Percentiles rank a stretch among this genome's conserved stretches.
phyloP scores from a whole-genome alignment of 305 asterid genomes.

The Nicotiana rustica region DNA sequence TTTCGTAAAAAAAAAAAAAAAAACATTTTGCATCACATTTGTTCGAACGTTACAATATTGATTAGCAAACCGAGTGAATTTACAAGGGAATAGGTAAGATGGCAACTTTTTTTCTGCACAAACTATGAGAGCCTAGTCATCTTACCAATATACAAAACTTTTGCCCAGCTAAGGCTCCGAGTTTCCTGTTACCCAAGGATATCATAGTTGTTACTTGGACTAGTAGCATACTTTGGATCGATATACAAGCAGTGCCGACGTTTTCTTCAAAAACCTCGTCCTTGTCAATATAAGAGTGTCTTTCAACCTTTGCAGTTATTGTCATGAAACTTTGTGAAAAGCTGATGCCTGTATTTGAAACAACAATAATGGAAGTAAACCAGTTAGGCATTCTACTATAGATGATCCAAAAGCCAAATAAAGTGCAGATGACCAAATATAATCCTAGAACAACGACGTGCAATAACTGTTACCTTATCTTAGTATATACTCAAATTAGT shows the following conservation, averaged over 20 bases:
- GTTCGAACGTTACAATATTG: no score
- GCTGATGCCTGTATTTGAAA: conserved; percentile 43
- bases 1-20: no score
- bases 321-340: conserved; percentile 37
- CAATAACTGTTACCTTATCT: background rate
- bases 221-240: background rate
- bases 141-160: background rate
- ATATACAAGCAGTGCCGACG: background rate
- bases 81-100: background rate
- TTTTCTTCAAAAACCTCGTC: background rate
- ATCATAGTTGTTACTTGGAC: conserved; percentile 2
- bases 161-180: background rate
- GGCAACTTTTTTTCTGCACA: conserved; percentile 18
- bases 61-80: background rate
- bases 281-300: background rate
- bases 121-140: background rate
- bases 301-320: conserved; percentile 10
- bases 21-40: no score
- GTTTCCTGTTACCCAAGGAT: background rate
- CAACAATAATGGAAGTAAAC: background rate
- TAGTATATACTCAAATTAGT: background rate
- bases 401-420: conserved; percentile 1
- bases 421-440: background rate
- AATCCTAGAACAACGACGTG: background rate
- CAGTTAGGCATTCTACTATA: background rate